Evolutionary conservation across 192 early-diverging fungal genomes (phyloP).

Genomic region (Dissophora ornata): DNA sequence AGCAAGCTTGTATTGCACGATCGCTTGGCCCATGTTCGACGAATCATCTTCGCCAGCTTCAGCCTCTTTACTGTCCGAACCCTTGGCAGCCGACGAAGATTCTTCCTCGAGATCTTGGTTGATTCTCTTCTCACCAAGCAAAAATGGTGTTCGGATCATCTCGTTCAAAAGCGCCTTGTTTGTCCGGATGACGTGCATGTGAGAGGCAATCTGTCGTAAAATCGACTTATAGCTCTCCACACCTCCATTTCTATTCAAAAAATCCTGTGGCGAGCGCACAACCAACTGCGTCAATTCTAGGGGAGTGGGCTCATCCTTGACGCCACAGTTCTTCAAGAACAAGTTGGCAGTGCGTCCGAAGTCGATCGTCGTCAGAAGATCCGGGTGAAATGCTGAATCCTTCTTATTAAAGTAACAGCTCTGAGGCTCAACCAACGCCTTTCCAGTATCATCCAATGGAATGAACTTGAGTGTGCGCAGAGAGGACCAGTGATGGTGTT

Average conservation of each 20-base stretch:
- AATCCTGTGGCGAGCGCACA: slow-evolving; percentile 64
- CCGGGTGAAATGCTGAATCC: slow-evolving; percentile 57
- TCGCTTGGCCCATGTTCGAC: slow-evolving; percentile 43
- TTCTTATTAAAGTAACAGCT: slow-evolving; percentile 69
- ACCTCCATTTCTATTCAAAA: slow-evolving; percentile 63
- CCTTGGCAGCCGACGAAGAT: not conserved
- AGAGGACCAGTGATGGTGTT: slow-evolving; percentile 61
- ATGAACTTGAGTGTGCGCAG: slow-evolving; percentile 71
- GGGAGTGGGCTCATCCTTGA: slow-evolving; percentile 81
- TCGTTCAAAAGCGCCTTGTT: slow-evolving; percentile 59
- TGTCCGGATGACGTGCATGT: slow-evolving; percentile 60
- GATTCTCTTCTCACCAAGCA: slow-evolving; percentile 68
- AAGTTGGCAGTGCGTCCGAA: slow-evolving; percentile 79
- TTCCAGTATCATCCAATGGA: slow-evolving; percentile 58
- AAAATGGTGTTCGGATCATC: slow-evolving; percentile 72
- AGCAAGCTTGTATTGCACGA: slow-evolving; percentile 73
- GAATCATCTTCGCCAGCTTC: slow-evolving; percentile 20
- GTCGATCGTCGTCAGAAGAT: slow-evolving; percentile 70
- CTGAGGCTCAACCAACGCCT: slow-evolving; percentile 55
- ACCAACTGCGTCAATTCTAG: slow-evolving; percentile 76
- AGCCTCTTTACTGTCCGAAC: slow-evolving; percentile 1
- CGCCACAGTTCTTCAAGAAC: slow-evolving; percentile 87
- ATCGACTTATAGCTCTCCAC: slow-evolving; percentile 77
- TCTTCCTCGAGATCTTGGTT: slow-evolving; percentile 37
- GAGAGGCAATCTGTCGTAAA: slow-evolving; percentile 77